These are phyloP conservation scores for Trametes cinnabarina DNA, from an alignment of 768 basidiomycete genomes.

Conservation along the genomic window DNA sequence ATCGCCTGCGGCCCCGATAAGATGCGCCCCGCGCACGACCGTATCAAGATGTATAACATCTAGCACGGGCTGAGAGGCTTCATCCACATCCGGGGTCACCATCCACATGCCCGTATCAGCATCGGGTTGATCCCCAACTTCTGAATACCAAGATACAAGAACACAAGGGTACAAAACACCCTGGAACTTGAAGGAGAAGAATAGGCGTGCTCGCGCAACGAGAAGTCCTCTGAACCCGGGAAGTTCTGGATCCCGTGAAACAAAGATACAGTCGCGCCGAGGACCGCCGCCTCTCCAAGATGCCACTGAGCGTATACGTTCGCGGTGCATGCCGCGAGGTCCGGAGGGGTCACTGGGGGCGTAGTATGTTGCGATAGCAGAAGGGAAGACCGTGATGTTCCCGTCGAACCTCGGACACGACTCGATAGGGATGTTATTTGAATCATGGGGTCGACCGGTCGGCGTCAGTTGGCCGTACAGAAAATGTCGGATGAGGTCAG, in stretches of 20 bases:
- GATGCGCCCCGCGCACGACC: background rate
- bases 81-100: background rate
- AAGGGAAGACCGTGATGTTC: background rate
- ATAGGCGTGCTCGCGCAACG: conserved; percentile 20
- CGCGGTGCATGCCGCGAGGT: conserved; percentile 26
- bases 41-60: background rate
- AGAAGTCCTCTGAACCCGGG: conserved; percentile 22
- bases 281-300: conserved; percentile 21
- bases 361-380: too few species aligned
- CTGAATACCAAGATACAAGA: background rate
- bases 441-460: too few species aligned
- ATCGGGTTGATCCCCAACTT: background rate
- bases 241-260: conserved; percentile 9
- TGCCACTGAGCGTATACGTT: conserved; percentile 26
- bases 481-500: too few species aligned
- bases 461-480: too few species aligned
- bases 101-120: conserved; percentile 6
- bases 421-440: too few species aligned
- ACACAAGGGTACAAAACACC: background rate
- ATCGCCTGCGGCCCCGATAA: background rate
- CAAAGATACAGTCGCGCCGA: conserved; percentile 26
- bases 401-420: background rate
- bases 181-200: conserved; percentile 29
- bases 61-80: background rate
- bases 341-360: conserved; percentile 31